These are phyloP conservation scores for Boletus rufocinnamomeus DNA, from an alignment of 768 basidiomycete genomes.

Conservation along the genomic window DNA sequence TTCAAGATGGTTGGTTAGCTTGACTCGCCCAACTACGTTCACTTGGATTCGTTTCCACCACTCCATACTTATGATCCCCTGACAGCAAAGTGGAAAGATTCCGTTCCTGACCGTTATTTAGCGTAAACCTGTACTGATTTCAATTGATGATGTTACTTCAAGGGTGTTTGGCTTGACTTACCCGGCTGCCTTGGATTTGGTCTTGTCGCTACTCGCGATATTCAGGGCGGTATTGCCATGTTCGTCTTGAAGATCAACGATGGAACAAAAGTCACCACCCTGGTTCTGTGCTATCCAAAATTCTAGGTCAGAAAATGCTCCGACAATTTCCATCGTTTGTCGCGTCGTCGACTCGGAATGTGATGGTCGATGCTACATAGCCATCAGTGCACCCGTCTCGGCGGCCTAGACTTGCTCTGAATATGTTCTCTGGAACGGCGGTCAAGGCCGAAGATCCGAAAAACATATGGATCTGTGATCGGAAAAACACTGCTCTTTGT, in stretches of 20 bases:
- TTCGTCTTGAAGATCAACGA: conserved; percentile 90
- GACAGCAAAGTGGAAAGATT: not conserved
- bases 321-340: too few species aligned
- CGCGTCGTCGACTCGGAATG: too few species aligned
- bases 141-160: too few species aligned
- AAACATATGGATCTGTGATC: not conserved
- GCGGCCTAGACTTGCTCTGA: not conserved
- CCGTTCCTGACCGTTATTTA: not conserved
- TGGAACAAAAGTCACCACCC: conserved; percentile 67
- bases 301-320: not conserved
- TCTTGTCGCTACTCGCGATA: conserved; percentile 51
- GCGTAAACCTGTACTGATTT: too few species aligned
- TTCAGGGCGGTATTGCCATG: conserved; percentile 95
- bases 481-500: not conserved
- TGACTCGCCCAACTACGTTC: not conserved
- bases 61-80: not conserved
- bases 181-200: not conserved
- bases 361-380: not conserved
- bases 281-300: conserved; percentile 61
- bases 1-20: too few species aligned
- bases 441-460: not conserved
- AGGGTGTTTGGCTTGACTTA: not conserved
- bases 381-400: not conserved
- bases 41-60: not conserved
- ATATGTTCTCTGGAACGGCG: not conserved